Percentiles rank a stretch among this genome's conserved stretches.
These are phyloP conservation scores for Aspergillus campestris DNA, from an alignment of 495 filamentous ascomycete genomes.

Conservation along the genomic window DNA sequence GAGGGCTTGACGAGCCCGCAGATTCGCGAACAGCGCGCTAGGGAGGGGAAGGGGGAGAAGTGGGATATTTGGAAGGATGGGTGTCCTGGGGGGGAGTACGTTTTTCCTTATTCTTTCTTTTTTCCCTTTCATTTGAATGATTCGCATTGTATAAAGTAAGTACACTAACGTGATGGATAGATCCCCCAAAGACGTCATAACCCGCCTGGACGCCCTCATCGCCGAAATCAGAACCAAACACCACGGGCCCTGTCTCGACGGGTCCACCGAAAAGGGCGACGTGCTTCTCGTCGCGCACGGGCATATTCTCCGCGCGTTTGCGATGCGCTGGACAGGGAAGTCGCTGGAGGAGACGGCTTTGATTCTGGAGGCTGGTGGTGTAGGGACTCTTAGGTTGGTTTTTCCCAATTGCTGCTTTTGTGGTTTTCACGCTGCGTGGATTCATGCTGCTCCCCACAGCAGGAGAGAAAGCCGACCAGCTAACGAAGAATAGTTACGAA, in stretches of 20 bases:
- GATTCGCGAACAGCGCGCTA: constrained; percentile 50
- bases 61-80: constrained; percentile 88
- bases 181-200: constrained; percentile 57
- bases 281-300: constrained; percentile 72
- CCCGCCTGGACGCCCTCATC: constrained; percentile 67
- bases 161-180: too few species aligned
- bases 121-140: not conserved
- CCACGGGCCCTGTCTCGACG: constrained; percentile 36
- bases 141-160: too few species aligned
- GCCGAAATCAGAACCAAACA: constrained; percentile 55
- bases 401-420: too few species aligned
- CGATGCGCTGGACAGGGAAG: constrained; percentile 76
- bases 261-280: constrained; percentile 44
- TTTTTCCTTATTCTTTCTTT: constrained; percentile 3
- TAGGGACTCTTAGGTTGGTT: constrained; percentile 70
- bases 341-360: constrained; percentile 47
- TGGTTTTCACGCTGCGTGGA: too few species aligned
- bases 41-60: constrained; percentile 21
- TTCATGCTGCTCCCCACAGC: too few species aligned
- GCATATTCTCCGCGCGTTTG: constrained; percentile 81
- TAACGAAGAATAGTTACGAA: constrained; percentile 46
- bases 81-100: constrained; percentile 60
- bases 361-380: constrained; percentile 69
- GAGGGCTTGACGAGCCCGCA: constrained; percentile 75
- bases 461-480: too few species aligned